A percentile compares a stretch with the other conserved stretches of the same genome.
These are phyloP conservation scores for Botrytis elliptica DNA, from an alignment of 2,329 filamentous ascomycete species.

Conservation along the genomic window DNA sequence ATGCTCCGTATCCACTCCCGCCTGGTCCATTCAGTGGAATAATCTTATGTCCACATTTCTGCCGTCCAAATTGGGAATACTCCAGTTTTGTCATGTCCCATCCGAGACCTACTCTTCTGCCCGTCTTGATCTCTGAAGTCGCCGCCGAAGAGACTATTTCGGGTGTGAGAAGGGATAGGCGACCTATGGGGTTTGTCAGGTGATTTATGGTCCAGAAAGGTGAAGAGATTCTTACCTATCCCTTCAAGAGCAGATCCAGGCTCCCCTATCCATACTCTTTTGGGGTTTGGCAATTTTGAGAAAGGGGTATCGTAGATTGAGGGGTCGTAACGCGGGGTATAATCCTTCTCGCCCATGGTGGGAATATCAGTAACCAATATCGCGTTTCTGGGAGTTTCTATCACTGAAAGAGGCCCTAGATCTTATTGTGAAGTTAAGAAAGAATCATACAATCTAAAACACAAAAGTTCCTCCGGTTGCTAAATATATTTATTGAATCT, in stretches of 20 bases:
- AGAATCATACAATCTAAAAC: not conserved
- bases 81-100: constrained; percentile 58
- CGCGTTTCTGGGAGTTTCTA: not conserved
- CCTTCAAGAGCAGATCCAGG: constrained; percentile 29
- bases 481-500: not conserved
- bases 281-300: constrained; percentile 27
- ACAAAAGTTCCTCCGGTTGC: not conserved
- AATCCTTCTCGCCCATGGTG: constrained; percentile 5
- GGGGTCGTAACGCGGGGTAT: constrained; percentile 24
- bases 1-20: constrained; percentile 39
- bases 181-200: constrained; percentile 20
- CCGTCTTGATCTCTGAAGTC: constrained; percentile 50
- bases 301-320: constrained; percentile 31
- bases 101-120: constrained; percentile 50
- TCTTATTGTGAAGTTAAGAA: not conserved
- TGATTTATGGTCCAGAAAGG: not conserved
- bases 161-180: constrained; percentile 51
- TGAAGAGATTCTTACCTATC: constrained; percentile 21
- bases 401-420: not conserved
- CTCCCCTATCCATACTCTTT: constrained; percentile 31
- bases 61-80: constrained; percentile 52
- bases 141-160: constrained; percentile 51
- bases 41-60: constrained; percentile 51
- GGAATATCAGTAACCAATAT: not conserved
- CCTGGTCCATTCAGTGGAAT: constrained; percentile 45